Evolutionary conservation across 129 eudicot genomes (phyloP), one percentile per base, ranked within the genome.

Genomic region (Helianthus tuberosus): DNA sequence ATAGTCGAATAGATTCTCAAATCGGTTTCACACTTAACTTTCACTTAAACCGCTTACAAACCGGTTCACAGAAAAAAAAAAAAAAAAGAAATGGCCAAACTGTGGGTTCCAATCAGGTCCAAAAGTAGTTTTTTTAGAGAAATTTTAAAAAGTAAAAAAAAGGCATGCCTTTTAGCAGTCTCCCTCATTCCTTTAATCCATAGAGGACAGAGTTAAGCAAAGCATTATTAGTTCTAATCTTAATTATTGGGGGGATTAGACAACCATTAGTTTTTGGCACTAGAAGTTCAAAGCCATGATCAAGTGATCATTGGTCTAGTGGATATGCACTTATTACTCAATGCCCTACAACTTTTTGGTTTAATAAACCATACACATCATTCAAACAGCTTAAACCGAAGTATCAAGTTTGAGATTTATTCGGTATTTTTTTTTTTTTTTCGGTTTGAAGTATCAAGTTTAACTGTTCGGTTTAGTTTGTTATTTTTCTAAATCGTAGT

Each of bases 121-220:
- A 66, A 66, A 66, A 46, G 71, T 23, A 11, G 47, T 43, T 11
- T 8, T 16, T 39, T 64, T 68, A 48, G 27, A 12, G 27, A 59
- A 46, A 29, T 77, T 20, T 20, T 23, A 69, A 69, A 59, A 60
- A 77, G 81, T 60, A 41, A 62, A 20, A 9, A 57, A 79, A 77
- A 79, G 65, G 10, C 44, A 53, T 79, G 62, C 12, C 83, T 79
- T 79, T 79, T 79, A 17, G 62, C 68, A 53, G 77, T 78, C 82
- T 61, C 50, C 67, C 54, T 79, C 78, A 50, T 71, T 79, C 64
- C 75, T 77, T 77, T 68, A 77, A 48, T 69, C 63, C 15, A 68
- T 25, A 57, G 53, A 76, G 68, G 68, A 68, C 50, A 68, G 52
- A 76, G 63, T 68, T 46, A 76, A 67, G 61, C 43, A 76, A 47